These are phyloP conservation scores for Inosperma sp. DNA, from an alignment of 768 basidiomycete species.

Conservation along the genomic window DNA sequence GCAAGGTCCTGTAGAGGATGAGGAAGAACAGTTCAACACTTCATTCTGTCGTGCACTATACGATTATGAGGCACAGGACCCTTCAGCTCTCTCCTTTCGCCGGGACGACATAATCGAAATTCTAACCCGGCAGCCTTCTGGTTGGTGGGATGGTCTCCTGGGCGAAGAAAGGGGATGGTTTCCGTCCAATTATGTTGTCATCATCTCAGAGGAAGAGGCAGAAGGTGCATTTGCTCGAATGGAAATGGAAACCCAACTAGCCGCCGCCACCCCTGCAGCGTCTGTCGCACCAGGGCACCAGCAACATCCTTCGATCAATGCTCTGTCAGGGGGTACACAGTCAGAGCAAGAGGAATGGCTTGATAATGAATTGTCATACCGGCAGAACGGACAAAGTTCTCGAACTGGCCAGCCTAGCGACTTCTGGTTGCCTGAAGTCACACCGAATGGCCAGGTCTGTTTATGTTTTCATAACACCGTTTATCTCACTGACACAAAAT, in stretches of 20 bases:
- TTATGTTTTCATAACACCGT: conserved; percentile 4
- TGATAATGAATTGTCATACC: conserved; percentile 40
- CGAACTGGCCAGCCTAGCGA: conserved; percentile 62
- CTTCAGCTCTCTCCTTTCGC: conserved; percentile 83
- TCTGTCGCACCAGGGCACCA: conserved; percentile 20
- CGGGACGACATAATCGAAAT: conserved; percentile 92
- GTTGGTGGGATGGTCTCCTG: conserved; percentile 98
- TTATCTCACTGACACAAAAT: conserved; percentile 6
- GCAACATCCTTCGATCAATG: conserved; percentile 22
- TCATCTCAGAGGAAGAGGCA: conserved; percentile 77
- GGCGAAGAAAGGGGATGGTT: conserved; percentile 93
- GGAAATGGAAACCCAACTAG: conserved; percentile 27
- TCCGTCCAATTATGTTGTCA: conserved; percentile 89
- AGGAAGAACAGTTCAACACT: conserved; percentile 61
- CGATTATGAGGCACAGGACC: conserved; percentile 84
- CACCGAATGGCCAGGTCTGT: conserved; percentile 76
- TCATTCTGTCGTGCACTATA: conserved; percentile 91
- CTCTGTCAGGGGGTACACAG: conserved; percentile 43
- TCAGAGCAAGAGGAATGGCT: conserved; percentile 56
- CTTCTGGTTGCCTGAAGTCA: conserved; percentile 90
- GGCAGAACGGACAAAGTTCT: conserved; percentile 29
- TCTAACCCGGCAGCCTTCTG: conserved; percentile 82
- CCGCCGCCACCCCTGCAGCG: conserved; percentile 26
- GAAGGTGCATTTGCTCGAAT: conserved; percentile 57
- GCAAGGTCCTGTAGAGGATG: conserved; percentile 27